These are phyloP conservation scores for Apiospora kogelbergensis DNA, from an alignment of 2,329 filamentous ascomycete genomes.

Conservation along the genomic window DNA sequence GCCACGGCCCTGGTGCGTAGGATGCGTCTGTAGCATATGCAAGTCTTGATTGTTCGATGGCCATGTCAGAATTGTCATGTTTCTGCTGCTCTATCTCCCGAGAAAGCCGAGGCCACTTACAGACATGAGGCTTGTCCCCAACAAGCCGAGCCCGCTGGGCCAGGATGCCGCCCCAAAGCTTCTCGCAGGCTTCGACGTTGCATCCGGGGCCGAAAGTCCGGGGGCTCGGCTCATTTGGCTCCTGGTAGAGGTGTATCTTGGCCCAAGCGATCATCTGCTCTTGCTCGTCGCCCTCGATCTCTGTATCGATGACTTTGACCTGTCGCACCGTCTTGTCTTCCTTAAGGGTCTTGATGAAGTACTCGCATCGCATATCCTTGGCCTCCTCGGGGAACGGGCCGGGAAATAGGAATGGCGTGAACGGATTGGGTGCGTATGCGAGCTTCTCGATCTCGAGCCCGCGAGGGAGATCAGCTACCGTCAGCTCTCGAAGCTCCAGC, in stretches of 20 bases:
- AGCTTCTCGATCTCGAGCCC: constrained; percentile 36
- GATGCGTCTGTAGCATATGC: constrained; percentile 38
- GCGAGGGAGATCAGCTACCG: constrained; percentile 35
- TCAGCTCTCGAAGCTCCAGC: constrained; percentile 36
- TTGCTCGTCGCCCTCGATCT: constrained; percentile 22
- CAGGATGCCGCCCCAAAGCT: constrained; percentile 27
- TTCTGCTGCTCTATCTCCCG: neutral
- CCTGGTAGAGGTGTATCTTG: constrained; percentile 29
- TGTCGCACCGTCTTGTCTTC: constrained; percentile 27
- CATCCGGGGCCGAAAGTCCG: constrained; percentile 24
- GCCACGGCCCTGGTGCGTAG: constrained; percentile 39
- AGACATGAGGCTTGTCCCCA: constrained; percentile 25
- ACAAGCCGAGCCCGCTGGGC: constrained; percentile 19
- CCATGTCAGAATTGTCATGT: neutral
- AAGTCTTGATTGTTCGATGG: constrained; percentile 30
- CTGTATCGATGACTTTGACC: constrained; percentile 34
- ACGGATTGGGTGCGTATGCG: constrained; percentile 35
- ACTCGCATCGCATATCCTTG: constrained; percentile 21
- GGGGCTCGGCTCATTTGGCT: constrained; percentile 18
- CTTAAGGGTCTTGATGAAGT: constrained; percentile 21
- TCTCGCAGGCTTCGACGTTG: constrained; percentile 32
- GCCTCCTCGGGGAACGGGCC: constrained; percentile 28
- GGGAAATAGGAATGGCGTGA: constrained; percentile 34
- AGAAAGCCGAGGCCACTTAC: constrained; percentile 20
- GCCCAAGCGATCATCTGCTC: constrained; percentile 33